Percentiles rank a stretch among this genome's conserved stretches.
These are phyloP conservation scores for Lagenaria siceraria DNA, from an alignment of 306 rosid species.

Conservation along the genomic window DNA sequence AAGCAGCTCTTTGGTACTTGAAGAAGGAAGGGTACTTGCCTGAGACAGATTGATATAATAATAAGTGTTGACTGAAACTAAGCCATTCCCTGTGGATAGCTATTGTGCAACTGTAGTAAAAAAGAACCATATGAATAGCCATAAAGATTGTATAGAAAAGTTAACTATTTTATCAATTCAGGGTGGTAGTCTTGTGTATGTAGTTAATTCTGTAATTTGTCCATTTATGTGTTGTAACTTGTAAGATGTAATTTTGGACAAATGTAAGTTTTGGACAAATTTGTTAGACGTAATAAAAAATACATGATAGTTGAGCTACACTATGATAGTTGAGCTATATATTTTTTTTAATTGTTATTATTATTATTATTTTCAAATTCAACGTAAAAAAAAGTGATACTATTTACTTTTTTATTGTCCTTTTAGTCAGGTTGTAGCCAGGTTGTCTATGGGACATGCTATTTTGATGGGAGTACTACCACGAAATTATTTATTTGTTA, in stretches of 20 bases:
- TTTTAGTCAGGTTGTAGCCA: no score
- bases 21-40: conserved; percentile 30
- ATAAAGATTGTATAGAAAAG: background rate
- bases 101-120: background rate
- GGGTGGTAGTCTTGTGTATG: background rate
- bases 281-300: no score
- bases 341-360: no score
- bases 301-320: no score
- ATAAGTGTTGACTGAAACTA: background rate
- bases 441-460: no score
- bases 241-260: background rate
- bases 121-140: background rate
- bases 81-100: background rate
- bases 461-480: no score
- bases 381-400: no score
- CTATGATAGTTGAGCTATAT: no score
- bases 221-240: background rate
- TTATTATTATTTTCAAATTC: no score
- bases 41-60: background rate
- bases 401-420: no score
- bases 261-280: background rate
- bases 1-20: conserved; percentile 77
- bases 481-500: no score
- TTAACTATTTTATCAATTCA: background rate
- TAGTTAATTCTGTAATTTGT: background rate